These are phyloP conservation scores for Ophiostoma australiae DNA, from an alignment of 2,329 filamentous ascomycete genomes.

Conservation along the genomic window DNA sequence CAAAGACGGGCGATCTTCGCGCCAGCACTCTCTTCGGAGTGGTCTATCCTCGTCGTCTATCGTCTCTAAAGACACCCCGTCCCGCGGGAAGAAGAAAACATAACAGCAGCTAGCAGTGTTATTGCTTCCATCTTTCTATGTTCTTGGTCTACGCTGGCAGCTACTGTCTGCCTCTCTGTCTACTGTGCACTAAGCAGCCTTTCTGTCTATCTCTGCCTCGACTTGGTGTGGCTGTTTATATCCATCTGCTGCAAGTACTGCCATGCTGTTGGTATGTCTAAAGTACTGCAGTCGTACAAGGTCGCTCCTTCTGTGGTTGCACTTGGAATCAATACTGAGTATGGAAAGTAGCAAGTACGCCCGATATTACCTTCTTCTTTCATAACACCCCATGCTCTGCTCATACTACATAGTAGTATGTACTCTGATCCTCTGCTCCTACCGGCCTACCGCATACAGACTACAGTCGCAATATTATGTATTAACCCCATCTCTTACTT, in stretches of 20 bases:
- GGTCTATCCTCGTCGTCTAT: background rate
- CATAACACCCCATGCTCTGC: background rate
- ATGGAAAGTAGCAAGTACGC: background rate
- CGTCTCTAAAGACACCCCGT: background rate
- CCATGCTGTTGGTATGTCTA: background rate
- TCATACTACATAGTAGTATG: no score
- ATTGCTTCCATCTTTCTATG: background rate
- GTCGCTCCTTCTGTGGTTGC: background rate
- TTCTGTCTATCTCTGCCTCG: background rate
- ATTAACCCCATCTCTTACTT: background rate
- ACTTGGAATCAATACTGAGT: background rate
- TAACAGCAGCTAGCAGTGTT: background rate
- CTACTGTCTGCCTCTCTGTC: background rate
- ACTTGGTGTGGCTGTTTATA: background rate
- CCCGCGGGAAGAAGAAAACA: background rate
- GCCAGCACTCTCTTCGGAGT: background rate
- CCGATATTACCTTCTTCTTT: slow-evolving; percentile 7
- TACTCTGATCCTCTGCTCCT: background rate
- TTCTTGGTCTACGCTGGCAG: no score
- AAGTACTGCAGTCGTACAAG: background rate
- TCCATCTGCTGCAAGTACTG: background rate
- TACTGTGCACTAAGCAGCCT: no score
- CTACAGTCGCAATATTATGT: background rate
- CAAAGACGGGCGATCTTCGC: no score
- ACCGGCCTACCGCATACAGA: background rate